A percentile compares a stretch with the other conserved stretches of the same genome.
phyloP scores from a whole-genome alignment of 2,329 filamentous ascomycete species.

The Cercospora sp. region DNA sequence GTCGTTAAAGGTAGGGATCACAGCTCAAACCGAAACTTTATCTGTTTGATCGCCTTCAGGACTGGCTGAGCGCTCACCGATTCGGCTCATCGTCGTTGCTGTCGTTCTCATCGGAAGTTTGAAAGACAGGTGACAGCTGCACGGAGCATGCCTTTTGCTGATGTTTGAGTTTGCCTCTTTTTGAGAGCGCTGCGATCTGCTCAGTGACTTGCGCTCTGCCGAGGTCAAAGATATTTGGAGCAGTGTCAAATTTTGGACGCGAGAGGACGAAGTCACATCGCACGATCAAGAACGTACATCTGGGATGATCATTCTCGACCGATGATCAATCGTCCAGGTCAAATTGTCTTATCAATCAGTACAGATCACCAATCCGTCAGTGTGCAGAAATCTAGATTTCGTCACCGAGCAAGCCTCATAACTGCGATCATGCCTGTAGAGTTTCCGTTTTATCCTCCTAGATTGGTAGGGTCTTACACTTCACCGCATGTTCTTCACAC shows the following conservation, averaged over 20 bases:
- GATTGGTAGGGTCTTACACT: neutral
- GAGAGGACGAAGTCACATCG: neutral
- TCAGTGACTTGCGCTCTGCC: neutral
- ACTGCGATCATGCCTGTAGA: neutral
- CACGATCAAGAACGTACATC: neutral
- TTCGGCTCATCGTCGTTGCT: neutral
- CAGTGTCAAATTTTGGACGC: neutral
- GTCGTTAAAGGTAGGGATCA: neutral
- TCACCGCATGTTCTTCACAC: neutral
- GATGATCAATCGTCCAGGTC: neutral
- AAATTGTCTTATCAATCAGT: neutral
- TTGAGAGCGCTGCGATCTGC: neutral
- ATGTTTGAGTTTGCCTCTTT: neutral
- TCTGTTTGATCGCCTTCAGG: neutral
- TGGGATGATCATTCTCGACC: neutral
- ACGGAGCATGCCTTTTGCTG: neutral
- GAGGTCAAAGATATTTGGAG: neutral
- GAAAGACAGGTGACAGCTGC: neutral
- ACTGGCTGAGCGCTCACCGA: neutral
- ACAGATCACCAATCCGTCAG: neutral
- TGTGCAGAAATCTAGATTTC: neutral
- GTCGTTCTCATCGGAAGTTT: neutral
- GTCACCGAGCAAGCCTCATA: neutral
- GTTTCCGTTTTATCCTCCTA: neutral
- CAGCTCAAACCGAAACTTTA: neutral